Evolutionary conservation across 306 rosid genomes (phyloP).

Genomic region (Gleditsia sinensis): DNA sequence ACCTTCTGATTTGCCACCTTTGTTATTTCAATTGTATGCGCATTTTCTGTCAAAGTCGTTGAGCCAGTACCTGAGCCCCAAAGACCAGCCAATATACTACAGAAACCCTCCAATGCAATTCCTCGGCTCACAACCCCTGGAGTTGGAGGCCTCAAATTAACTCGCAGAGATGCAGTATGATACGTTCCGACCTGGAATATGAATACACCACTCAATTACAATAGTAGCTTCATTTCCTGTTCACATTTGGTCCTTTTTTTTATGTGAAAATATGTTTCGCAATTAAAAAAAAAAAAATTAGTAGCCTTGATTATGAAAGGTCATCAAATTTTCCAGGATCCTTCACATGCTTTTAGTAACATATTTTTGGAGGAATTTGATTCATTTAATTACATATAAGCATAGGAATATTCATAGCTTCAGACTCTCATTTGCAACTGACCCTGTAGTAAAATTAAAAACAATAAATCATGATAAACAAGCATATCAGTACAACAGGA

Average conservation of each 20-base stretch:
- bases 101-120: constrained; percentile 94
- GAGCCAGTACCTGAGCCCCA: constrained; percentile 98
- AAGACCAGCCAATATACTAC: constrained; percentile 86
- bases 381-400: constrained; percentile 1
- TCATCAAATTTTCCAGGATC: constrained; percentile 22
- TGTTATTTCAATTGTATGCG: constrained; percentile 70
- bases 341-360: constrained; percentile 7
- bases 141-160: constrained; percentile 69
- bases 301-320: background rate
- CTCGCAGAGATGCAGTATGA: constrained; percentile 56
- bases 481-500: background rate
- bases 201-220: background rate
- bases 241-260: constrained; percentile 11
- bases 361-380: background rate
- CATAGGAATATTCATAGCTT: background rate
- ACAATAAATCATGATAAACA: constrained; percentile 11
- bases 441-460: background rate
- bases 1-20: constrained; percentile 85
- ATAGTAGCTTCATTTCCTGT: constrained; percentile 24
- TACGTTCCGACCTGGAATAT: constrained; percentile 81
- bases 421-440: background rate
- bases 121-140: constrained; percentile 92
- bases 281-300: background rate
- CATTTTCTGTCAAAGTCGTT: constrained; percentile 91
- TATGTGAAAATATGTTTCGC: background rate